Evolutionary conservation across 176 grass and related monocot genomes (phyloP).

Genomic region (Triticum monococcum): DNA sequence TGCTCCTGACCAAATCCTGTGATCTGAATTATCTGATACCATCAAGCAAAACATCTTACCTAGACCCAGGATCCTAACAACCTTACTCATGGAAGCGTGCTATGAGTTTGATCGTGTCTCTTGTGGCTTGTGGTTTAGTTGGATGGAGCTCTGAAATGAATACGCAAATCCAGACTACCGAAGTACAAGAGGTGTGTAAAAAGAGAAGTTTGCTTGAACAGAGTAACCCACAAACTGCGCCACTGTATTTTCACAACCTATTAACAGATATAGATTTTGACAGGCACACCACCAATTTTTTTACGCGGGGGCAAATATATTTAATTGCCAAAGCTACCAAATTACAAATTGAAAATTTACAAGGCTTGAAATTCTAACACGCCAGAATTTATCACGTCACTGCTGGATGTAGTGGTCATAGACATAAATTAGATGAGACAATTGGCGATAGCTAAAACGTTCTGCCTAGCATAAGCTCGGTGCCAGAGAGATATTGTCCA

Average conservation of each 20-base stretch:
- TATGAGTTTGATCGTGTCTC: no score
- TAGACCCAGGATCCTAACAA: no score
- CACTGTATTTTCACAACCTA: background rate
- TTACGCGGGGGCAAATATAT: background rate
- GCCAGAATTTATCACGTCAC: background rate
- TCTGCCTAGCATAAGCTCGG: background rate
- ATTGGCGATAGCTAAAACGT: background rate
- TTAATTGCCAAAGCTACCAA: background rate
- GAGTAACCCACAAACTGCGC: background rate
- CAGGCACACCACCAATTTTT: background rate
- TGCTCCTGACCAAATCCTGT: no score
- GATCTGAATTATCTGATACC: no score
- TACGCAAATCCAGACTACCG: background rate
- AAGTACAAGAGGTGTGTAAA: background rate
- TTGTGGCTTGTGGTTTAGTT: no score
- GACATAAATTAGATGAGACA: background rate
- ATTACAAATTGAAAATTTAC: constrained; percentile 5
- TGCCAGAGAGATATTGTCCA: constrained; percentile 78
- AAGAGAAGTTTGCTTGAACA: background rate
- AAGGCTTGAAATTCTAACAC: background rate
- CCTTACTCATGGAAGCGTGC: no score
- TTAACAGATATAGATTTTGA: constrained; percentile 6
- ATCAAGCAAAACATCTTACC: no score
- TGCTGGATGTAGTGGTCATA: background rate
- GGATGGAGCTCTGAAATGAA: background rate